phyloP scores from a whole-genome alignment of 2,329 filamentous ascomycete species.

The Botryotinia convoluta region DNA sequence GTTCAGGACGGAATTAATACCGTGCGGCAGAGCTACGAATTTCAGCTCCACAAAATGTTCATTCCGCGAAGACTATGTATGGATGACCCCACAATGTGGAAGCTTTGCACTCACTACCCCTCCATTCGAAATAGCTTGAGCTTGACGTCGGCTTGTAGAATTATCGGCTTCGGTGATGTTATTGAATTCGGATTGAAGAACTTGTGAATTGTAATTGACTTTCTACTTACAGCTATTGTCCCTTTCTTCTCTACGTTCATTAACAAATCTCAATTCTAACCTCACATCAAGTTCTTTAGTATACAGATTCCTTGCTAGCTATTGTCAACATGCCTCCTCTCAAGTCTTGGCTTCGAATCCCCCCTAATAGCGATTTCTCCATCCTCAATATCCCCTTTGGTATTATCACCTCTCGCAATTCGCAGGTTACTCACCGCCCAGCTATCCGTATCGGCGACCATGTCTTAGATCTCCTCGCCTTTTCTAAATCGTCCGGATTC shows the following conservation, averaged over 20 bases:
- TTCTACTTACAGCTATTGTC: background rate
- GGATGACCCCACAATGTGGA: background rate
- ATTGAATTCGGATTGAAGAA: background rate
- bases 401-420: constrained; percentile 56
- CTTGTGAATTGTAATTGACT: background rate
- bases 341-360: constrained; percentile 37
- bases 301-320: background rate
- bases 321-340: constrained; percentile 34
- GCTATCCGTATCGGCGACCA: constrained; percentile 68
- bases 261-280: background rate
- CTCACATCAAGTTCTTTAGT: background rate
- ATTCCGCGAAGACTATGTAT: background rate
- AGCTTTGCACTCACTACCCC: background rate
- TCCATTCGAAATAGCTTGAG: background rate
- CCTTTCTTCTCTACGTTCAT: background rate
- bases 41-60: constrained; percentile 1
- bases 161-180: background rate
- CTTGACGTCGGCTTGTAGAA: background rate
- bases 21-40: background rate
- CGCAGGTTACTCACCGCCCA: constrained; percentile 49
- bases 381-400: constrained; percentile 75
- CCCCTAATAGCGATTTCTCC: constrained; percentile 53
- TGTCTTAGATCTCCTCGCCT: constrained; percentile 63
- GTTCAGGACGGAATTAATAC: background rate
- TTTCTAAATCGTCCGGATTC: constrained; percentile 59